A percentile compares a stretch with the other conserved stretches of the same genome.
Evolutionary conservation across 768 basidiomycete species (phyloP).

Genomic region (Boletus sp.): DNA sequence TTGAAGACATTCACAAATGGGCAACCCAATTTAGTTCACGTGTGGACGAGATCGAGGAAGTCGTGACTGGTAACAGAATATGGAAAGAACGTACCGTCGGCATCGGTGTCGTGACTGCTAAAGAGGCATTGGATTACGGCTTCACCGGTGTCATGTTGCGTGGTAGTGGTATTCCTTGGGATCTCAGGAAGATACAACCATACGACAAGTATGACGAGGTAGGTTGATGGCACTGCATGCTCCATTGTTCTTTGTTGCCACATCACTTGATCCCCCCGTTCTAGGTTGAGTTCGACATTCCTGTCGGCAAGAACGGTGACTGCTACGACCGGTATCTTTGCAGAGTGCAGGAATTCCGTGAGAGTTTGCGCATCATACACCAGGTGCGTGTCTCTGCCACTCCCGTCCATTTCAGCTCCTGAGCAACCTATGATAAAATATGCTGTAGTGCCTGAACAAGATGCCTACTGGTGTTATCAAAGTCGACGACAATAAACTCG

Average conservation of each 20-base stretch:
- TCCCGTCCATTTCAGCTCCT: background rate
- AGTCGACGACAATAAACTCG: constrained; percentile 96
- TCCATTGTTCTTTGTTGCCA: background rate
- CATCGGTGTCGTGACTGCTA: constrained; percentile 86
- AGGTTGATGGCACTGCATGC: constrained; percentile 8
- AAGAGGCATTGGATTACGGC: constrained; percentile 86
- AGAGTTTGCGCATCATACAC: constrained; percentile 83
- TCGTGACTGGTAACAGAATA: constrained; percentile 95
- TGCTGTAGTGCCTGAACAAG: constrained; percentile 86
- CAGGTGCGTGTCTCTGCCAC: constrained; percentile 43
- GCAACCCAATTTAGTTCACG: constrained; percentile 89
- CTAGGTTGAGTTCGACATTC: constrained; percentile 94
- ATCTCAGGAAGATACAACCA: constrained; percentile 84
- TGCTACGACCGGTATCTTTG: constrained; percentile 98
- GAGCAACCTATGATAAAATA: background rate
- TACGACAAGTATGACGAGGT: constrained; percentile 97
- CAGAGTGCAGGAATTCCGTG: constrained; percentile 97
- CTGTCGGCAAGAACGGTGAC: constrained; percentile 95
- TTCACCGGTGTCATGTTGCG: constrained; percentile 98
- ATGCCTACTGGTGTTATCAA: constrained; percentile 91
- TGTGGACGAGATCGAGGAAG: constrained; percentile 97
- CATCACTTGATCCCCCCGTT: background rate
- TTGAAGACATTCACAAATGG: constrained; percentile 98
- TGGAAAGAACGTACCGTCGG: constrained; percentile 96
- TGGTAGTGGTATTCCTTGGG: constrained; percentile 93